Evolutionary conservation across 1,139 yeast species (phyloP).

Genomic region (Yamadazyma diospyri): DNA sequence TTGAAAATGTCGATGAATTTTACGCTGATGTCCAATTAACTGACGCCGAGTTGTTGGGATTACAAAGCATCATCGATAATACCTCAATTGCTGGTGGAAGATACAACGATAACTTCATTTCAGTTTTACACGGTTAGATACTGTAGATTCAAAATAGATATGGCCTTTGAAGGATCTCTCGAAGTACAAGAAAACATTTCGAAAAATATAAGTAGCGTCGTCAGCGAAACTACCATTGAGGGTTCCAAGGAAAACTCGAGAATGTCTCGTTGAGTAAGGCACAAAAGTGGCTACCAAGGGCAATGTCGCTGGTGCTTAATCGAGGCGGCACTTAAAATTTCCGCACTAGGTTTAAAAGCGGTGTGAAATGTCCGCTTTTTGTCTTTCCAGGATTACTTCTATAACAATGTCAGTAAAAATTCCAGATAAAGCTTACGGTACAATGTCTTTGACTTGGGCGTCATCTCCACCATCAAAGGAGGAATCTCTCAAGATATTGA

Average conservation of each 20-base stretch:
- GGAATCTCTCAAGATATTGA: conserved; percentile 45
- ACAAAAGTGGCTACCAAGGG: neutral
- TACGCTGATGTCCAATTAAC: conserved; percentile 41
- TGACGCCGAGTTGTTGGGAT: conserved; percentile 49
- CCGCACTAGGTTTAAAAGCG: no score
- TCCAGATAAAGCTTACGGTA: conserved; percentile 49
- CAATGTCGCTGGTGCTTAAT: neutral
- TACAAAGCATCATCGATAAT: conserved; percentile 34
- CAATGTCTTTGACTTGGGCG: conserved; percentile 60
- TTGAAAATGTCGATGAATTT: conserved; percentile 57
- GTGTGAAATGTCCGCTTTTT: no score
- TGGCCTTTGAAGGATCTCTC: conserved; percentile 17
- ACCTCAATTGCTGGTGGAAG: conserved; percentile 16
- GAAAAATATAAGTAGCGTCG: conserved; percentile 2
- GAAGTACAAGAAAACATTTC: conserved; percentile 8
- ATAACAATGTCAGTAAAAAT: conserved; percentile 12
- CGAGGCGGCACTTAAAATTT: no score
- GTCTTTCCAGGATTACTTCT: neutral
- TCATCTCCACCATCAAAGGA: conserved; percentile 43
- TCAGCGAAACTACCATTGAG: conserved; percentile 1
- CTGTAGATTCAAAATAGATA: neutral
- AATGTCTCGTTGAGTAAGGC: neutral
- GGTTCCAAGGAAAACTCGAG: neutral
- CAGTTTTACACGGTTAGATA: conserved; percentile 1
- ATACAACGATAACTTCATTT: conserved; percentile 10